Evolutionary conservation across 371 early-diverging fungal genomes (phyloP).

Genomic region (Mucor saturninus): DNA sequence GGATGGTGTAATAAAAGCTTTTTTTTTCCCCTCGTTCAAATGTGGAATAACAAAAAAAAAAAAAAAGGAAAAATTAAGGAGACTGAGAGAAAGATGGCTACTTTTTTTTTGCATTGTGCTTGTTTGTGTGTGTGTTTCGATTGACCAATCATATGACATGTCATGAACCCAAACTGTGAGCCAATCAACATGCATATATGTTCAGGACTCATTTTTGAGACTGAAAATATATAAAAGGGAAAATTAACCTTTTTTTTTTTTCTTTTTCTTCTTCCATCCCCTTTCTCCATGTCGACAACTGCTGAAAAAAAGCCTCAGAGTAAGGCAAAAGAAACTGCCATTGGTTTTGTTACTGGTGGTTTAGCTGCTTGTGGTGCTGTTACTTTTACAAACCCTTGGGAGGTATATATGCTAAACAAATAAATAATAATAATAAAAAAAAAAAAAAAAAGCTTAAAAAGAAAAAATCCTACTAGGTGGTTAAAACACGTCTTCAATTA

Average conservation of each 20-base stretch:
- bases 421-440: background rate
- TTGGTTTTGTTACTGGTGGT: slow-evolving; percentile 76
- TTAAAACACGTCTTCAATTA: slow-evolving; percentile 94
- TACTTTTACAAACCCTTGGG: slow-evolving; percentile 93
- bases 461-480: slow-evolving; percentile 62
- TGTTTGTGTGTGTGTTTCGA: no score
- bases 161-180: no score
- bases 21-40: background rate
- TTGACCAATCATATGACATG: no score
- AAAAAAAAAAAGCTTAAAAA: background rate
- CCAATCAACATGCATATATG: no score
- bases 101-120: no score
- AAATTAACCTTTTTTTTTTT: slow-evolving; percentile 1
- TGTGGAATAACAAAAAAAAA: no score
- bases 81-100: background rate
- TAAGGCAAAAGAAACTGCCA: slow-evolving; percentile 40
- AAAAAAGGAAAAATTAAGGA: background rate
- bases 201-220: background rate
- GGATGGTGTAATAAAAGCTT: background rate
- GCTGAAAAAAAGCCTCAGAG: background rate
- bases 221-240: background rate
- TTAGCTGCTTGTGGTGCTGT: slow-evolving; percentile 90
- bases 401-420: slow-evolving; percentile 56
- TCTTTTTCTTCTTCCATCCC: background rate
- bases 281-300: slow-evolving; percentile 16